These are phyloP conservation scores for Ochromonas danica DNA, from an alignment of 108 stramenopile genomes.

Conservation along the genomic window DNA sequence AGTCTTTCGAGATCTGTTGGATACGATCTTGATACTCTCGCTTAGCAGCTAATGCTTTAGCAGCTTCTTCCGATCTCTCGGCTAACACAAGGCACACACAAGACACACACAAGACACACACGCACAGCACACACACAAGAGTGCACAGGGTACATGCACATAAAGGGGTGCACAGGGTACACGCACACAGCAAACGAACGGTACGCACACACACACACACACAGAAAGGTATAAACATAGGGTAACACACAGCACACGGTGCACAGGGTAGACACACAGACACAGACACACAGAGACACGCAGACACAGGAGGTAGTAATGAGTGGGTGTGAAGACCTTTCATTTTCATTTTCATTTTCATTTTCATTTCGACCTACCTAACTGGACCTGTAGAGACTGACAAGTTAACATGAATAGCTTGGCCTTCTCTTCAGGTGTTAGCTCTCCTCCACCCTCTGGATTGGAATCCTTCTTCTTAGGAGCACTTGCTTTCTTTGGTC, in stretches of 20 bases:
- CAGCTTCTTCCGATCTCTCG: constrained; percentile 53
- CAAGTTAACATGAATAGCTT: constrained; percentile 47
- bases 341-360: too few relatives aligned
- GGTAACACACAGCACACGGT: too few relatives aligned
- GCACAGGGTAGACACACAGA: too few relatives aligned
- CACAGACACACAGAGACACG: too few relatives aligned
- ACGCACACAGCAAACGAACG: neutral
- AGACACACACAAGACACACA: too few relatives aligned
- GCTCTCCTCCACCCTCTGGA: constrained; percentile 48
- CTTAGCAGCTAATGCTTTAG: constrained; percentile 46
- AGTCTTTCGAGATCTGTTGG: constrained; percentile 55
- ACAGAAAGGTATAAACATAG: too few relatives aligned
- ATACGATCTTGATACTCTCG: constrained; percentile 53
- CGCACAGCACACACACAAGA: neutral
- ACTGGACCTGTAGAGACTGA: constrained; percentile 54
- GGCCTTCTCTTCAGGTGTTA: constrained; percentile 52
- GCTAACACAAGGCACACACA: constrained; percentile 23
- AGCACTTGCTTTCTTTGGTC: constrained; percentile 11
- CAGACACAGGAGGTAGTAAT: too few relatives aligned
- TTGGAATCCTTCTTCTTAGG: neutral
- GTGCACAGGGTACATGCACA: neutral
- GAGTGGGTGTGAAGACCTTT: too few relatives aligned
- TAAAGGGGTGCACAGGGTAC: neutral
- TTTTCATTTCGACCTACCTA: too few relatives aligned
- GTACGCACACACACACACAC: too few relatives aligned